Conservation (phyloP, 352 stramenopile species). For the Hyaloperonospora brassicae region DNA sequence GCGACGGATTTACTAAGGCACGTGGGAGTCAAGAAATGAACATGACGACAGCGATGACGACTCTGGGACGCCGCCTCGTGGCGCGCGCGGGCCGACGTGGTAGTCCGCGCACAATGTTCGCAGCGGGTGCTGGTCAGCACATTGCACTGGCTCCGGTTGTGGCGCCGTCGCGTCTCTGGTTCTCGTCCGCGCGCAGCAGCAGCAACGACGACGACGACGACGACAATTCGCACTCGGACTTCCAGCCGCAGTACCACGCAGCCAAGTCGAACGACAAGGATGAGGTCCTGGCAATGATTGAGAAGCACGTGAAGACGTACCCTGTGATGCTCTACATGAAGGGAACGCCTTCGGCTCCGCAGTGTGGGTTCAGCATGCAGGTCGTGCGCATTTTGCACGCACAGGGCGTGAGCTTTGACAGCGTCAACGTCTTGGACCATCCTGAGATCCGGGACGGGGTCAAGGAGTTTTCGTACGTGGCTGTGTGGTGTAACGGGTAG, state of each 20-base stretch:
- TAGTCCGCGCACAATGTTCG: conserved; percentile 13
- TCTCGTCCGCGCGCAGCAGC: conserved; percentile 31
- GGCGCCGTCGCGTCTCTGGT: conserved; percentile 14
- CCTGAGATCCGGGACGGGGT: conserved; percentile 96
- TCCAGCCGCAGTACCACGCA: conserved; percentile 81
- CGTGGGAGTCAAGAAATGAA: conserved; percentile 15
- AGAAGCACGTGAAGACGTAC: conserved; percentile 87
- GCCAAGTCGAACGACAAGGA: conserved; percentile 81
- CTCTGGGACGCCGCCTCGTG: conserved; percentile 25
- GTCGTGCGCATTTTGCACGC: conserved; percentile 93
- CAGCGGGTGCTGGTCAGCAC: not conserved
- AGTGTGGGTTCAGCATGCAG: conserved; percentile 97
- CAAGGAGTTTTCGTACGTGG: conserved; percentile 95
- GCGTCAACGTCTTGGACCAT: conserved; percentile 98
- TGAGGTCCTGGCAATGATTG: conserved; percentile 87
- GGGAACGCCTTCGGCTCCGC: conserved; percentile 92
- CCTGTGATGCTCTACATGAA: conserved; percentile 99
- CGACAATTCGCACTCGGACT: conserved; percentile 82
- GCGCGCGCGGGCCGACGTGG: conserved; percentile 23
- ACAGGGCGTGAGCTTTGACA: conserved; percentile 92
- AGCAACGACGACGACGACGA: conserved; percentile 13
- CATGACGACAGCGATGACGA: conserved; percentile 25
- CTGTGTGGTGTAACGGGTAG: not conserved
- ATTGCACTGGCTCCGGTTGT: conserved; percentile 1
- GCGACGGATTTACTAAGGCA: not conserved